These are phyloP conservation scores for Saturnispora silvae DNA, from an alignment of 805 yeast species.

Conservation along the genomic window DNA sequence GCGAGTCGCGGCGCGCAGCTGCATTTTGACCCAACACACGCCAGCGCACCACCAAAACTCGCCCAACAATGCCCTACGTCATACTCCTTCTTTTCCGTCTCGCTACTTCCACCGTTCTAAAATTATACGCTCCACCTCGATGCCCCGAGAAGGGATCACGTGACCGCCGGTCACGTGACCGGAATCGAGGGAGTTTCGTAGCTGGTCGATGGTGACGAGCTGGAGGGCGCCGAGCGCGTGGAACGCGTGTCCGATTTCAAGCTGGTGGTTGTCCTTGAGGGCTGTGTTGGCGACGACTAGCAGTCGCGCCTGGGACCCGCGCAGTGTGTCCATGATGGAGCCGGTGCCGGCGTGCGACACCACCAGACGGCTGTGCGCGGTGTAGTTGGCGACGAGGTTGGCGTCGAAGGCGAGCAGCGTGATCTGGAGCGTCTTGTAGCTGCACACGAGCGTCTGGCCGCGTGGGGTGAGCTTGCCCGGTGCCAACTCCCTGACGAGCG, in stretches of 20 bases:
- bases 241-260: constrained; percentile 59
- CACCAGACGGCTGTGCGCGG: constrained; percentile 44
- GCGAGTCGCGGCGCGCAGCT: no score
- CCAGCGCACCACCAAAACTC: no score
- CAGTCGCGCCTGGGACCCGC: constrained; percentile 32
- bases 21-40: no score
- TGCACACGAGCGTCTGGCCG: background rate
- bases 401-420: constrained; percentile 39
- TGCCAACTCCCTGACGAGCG: background rate
- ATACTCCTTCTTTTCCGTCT: no score
- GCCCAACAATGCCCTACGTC: no score
- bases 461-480: background rate
- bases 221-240: constrained; percentile 24
- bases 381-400: constrained; percentile 29
- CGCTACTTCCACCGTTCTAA: no score
- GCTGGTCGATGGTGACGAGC: background rate
- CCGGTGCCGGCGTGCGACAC: constrained; percentile 92
- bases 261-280: constrained; percentile 84
- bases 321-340: constrained; percentile 69
- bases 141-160: background rate
- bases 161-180: no score
- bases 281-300: constrained; percentile 60
- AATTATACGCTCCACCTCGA: background rate
- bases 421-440: background rate
- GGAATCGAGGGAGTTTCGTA: no score